Evolutionary conservation across 352 stramenopile genomes (phyloP), one percentile per base, ranked within the genome.

Genomic region (Pythium aquatile): DNA sequence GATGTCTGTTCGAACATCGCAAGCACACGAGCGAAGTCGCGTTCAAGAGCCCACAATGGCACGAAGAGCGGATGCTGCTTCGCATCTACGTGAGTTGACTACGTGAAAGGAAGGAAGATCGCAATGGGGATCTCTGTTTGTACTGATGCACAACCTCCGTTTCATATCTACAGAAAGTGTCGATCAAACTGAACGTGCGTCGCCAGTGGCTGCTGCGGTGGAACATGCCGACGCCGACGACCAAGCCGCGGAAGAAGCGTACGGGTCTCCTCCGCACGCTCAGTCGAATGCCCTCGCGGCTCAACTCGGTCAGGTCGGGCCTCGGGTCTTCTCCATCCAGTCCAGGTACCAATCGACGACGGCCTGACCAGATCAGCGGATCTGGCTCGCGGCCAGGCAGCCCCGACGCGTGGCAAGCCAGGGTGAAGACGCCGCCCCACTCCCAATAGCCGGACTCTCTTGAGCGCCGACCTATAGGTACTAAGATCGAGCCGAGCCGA

Each of bases 11-110:
- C 26, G 75, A 76, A 55, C 73, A 80, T 33, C 79, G 75, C 17
- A 83, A 83, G 53, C 73, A 75, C 20, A 54, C 30, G 2, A 58
- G 57, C 1, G 57, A 66, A 2, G 70, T 76, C n/a, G 77, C 76
- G 32, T 85, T 88, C 54, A 76, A 76, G 53, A 79, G 54, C 6
- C 51, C 60, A 8, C 70, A 69, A 44, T 88, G 79, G 79, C 52
- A 65, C 29, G 71, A 85, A 58, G 69, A 88, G 40, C 75, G 69
- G 14, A 73, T 77, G 29, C 78, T 82, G 55, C 68, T 88, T 1
- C 69, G 57, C 5, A 76, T 88, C 26, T 73, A 80, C 53, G 79
- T 88, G 55, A 49, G 78, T 29, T 49, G 37, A 40, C n/a, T n/a
- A n/a, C n/a, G n/a, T n/a, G n/a, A n/a, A n/a, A n/a, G n/a, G n/a